These are phyloP conservation scores for Mortierella sp. DNA, from an alignment of 371 early-diverging fungal species.

Conservation along the genomic window DNA sequence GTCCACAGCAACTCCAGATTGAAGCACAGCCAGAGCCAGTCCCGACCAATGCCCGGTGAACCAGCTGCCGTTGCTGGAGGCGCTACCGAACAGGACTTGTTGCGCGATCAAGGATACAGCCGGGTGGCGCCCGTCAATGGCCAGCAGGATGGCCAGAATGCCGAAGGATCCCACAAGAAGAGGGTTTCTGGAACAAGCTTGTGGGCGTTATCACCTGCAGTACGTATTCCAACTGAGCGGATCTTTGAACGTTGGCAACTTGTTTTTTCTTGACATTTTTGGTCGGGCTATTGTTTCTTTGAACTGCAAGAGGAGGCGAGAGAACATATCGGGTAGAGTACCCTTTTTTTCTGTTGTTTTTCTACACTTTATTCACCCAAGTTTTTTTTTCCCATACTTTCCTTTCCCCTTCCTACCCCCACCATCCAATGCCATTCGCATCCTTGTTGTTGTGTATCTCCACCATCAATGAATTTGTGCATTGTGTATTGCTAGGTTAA, in stretches of 20 bases:
- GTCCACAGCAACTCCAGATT: slow-evolving; percentile 52
- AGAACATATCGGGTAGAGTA: too few species aligned
- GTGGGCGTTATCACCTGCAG: slow-evolving; percentile 63
- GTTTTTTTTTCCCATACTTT: not conserved
- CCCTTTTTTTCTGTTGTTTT: not conserved
- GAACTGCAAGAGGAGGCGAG: too few species aligned
- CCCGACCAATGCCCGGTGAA: slow-evolving; percentile 22
- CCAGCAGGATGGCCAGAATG: slow-evolving; percentile 44
- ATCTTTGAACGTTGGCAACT: too few species aligned
- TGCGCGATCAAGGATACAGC: slow-evolving; percentile 52
- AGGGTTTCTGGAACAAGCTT: slow-evolving; percentile 61
- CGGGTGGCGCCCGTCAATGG: slow-evolving; percentile 43
- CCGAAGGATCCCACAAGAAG: slow-evolving; percentile 58
- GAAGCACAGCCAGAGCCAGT: slow-evolving; percentile 48
- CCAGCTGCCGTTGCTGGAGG: slow-evolving; percentile 12
- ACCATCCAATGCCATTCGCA: slow-evolving; percentile 7
- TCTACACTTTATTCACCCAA: slow-evolving; percentile 21
- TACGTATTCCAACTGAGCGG: slow-evolving; percentile 30
- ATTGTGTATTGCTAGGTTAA: slow-evolving; percentile 8
- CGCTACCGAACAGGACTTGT: slow-evolving; percentile 45
- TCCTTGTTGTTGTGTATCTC: not conserved
- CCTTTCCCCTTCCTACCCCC: not conserved
- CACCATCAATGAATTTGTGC: not conserved
- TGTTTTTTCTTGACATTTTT: not conserved
- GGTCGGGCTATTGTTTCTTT: too few species aligned